A percentile compares a stretch with the other conserved stretches of the same genome.
phyloP scores from a whole-genome alignment of 2,329 filamentous ascomycete genomes.

The Neophaeococcomyces mojaviensis region DNA sequence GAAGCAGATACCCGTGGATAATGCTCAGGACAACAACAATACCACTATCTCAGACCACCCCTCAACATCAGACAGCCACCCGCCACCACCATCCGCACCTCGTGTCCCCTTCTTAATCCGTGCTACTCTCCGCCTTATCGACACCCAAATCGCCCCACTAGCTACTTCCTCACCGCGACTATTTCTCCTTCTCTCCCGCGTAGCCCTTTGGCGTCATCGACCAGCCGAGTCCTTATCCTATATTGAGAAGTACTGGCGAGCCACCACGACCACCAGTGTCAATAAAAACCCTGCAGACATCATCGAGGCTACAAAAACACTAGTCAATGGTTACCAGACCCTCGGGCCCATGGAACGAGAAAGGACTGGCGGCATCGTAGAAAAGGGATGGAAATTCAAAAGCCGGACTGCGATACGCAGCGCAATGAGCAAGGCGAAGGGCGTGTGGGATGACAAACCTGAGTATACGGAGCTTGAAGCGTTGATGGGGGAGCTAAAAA shows the following conservation, averaged over 20 bases:
- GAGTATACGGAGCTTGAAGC: conserved; percentile 28
- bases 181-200: conserved; percentile 65
- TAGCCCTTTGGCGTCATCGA: conserved; percentile 66
- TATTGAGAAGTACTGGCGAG: conserved; percentile 84
- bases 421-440: conserved; percentile 73
- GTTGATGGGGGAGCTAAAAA: conserved; percentile 26
- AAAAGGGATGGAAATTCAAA: conserved; percentile 80
- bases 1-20: background rate
- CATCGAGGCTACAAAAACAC: conserved; percentile 68
- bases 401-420: conserved; percentile 75
- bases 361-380: conserved; percentile 54
- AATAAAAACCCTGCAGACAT: conserved; percentile 63
- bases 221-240: conserved; percentile 68
- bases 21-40: background rate
- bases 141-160: conserved; percentile 67
- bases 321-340: conserved; percentile 78
- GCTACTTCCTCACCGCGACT: conserved; percentile 73
- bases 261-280: conserved; percentile 50
- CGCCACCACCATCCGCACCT: too few relatives aligned
- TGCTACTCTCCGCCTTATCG: conserved; percentile 60
- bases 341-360: conserved; percentile 49
- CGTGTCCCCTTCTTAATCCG: conserved; percentile 45
- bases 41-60: conserved; percentile 14
- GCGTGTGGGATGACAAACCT: conserved; percentile 67
- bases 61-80: conserved; percentile 33